Evolutionary conservation across 1,139 yeast genomes (phyloP).

Genomic region (Pichia terricola): DNA sequence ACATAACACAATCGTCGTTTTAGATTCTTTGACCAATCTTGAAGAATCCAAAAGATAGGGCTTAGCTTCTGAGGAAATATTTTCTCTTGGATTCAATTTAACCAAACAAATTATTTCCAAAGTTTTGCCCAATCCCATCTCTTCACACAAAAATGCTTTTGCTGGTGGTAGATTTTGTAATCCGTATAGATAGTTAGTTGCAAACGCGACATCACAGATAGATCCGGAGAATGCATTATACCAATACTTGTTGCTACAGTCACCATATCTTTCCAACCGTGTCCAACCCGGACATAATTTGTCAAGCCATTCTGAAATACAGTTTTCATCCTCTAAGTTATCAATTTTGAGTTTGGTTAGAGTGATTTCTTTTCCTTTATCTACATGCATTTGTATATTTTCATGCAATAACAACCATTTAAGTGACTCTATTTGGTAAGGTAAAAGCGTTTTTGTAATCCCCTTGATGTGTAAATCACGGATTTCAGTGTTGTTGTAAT

Average conservation of each 20-base stretch:
- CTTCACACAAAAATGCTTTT: slow-evolving; percentile 73
- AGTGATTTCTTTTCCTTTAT: slow-evolving; percentile 2
- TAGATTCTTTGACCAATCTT: slow-evolving; percentile 42
- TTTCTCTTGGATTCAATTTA: slow-evolving; percentile 42
- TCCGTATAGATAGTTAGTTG: slow-evolving; percentile 22
- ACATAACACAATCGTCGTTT: slow-evolving; percentile 72
- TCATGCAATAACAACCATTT: slow-evolving; percentile 58
- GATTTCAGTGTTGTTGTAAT: slow-evolving; percentile 7
- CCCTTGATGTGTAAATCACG: slow-evolving; percentile 12
- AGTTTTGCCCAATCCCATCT: slow-evolving; percentile 96
- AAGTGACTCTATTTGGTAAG: slow-evolving; percentile 55
- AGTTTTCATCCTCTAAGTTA: slow-evolving; percentile 4
- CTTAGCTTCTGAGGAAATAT: slow-evolving; percentile 4
- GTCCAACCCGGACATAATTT: slow-evolving; percentile 46
- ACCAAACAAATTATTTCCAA: slow-evolving; percentile 68
- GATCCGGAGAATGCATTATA: slow-evolving; percentile 43
- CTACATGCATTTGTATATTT: slow-evolving; percentile 33
- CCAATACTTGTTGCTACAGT: slow-evolving; percentile 26
- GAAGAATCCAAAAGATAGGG: slow-evolving; percentile 34
- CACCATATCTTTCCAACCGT: slow-evolving; percentile 19
- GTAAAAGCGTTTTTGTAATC: slow-evolving; percentile 17
- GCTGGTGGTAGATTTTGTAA: slow-evolving; percentile 31
- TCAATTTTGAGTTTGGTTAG: background rate
- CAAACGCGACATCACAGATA: slow-evolving; percentile 29
- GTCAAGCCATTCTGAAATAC: slow-evolving; percentile 25